Conservation (phyloP, 2,329 filamentous ascomycete genomes). For the Colletotrichum tabaci region DNA sequence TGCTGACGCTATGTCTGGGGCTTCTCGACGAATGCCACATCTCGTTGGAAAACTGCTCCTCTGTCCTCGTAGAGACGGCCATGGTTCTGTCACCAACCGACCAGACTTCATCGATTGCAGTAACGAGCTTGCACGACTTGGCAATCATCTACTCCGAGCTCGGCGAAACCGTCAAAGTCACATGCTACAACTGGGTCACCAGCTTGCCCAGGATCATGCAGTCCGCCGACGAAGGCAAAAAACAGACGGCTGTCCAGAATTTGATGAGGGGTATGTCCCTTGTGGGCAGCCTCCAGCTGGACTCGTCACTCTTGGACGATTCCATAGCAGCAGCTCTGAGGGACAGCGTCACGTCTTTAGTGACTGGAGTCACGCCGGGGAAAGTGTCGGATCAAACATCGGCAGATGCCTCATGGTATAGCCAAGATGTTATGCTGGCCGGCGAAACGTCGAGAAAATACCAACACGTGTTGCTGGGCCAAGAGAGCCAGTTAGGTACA, state of each 20-base stretch:
- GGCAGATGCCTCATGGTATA: slow-evolving; percentile 49
- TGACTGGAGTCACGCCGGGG: slow-evolving; percentile 51
- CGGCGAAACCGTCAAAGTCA: slow-evolving; percentile 75
- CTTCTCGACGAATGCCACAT: slow-evolving; percentile 84
- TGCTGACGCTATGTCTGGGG: slow-evolving; percentile 80
- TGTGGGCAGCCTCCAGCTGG: slow-evolving; percentile 73
- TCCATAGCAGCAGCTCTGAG: slow-evolving; percentile 78
- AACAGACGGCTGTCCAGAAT: slow-evolving; percentile 80
- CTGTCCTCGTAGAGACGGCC: slow-evolving; percentile 85
- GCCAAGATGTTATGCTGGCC: slow-evolving; percentile 47
- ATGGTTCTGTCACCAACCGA: slow-evolving; percentile 75
- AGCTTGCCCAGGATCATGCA: slow-evolving; percentile 88
- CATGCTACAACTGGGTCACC: slow-evolving; percentile 84
- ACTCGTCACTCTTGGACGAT: slow-evolving; percentile 77
- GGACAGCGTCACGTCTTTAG: slow-evolving; percentile 75
- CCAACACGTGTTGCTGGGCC: slow-evolving; percentile 72
- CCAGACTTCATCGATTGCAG: slow-evolving; percentile 53
- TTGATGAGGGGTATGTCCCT: slow-evolving; percentile 81
- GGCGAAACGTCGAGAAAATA: slow-evolving; percentile 59
- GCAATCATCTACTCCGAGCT: slow-evolving; percentile 74
- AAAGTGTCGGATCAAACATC: slow-evolving; percentile 51
- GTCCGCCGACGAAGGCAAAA: slow-evolving; percentile 83
- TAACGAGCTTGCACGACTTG: slow-evolving; percentile 72
- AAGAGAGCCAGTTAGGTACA: slow-evolving; percentile 77
- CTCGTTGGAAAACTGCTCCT: slow-evolving; percentile 78